phyloP scores from a whole-genome alignment of 129 eudicot species.

The Kitagawia praeruptora region DNA sequence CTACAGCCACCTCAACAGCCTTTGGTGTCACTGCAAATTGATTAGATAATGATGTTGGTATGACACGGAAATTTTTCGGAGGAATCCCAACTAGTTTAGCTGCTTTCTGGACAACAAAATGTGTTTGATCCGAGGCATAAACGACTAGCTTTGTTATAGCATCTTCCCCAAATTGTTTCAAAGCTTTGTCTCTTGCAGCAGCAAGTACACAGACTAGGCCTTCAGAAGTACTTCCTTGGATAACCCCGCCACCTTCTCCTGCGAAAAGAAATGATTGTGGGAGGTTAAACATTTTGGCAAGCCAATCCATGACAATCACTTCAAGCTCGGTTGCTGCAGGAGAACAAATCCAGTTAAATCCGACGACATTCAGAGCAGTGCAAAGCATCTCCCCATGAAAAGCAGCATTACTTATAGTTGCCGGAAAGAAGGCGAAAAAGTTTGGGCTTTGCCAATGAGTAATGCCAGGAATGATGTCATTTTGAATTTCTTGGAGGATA shows the following conservation, averaged over 20 bases:
- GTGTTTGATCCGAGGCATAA: constrained; percentile 46
- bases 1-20: neutral
- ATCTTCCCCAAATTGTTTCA: constrained; percentile 19
- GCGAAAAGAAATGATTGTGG: constrained; percentile 33
- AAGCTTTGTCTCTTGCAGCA: constrained; percentile 35
- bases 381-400: constrained; percentile 37
- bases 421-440: constrained; percentile 34
- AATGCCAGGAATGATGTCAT: constrained; percentile 32
- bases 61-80: constrained; percentile 1
- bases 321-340: constrained; percentile 57
- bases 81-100: constrained; percentile 7
- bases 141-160: constrained; percentile 23
- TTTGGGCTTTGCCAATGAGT: constrained; percentile 56
- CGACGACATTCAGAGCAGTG: constrained; percentile 34
- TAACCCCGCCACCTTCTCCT: constrained; percentile 44
- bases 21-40: neutral
- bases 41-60: neutral
- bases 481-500: constrained; percentile 25
- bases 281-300: constrained; percentile 30
- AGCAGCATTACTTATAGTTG: constrained; percentile 32
- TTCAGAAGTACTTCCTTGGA: constrained; percentile 45
- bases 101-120: constrained; percentile 25
- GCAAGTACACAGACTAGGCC: constrained; percentile 30
- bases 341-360: constrained; percentile 47
- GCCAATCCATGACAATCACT: constrained; percentile 43